A percentile compares a stretch with the other conserved stretches of the same genome.
Conservation (phyloP, 441 rosid genomes). For the Mallotus japonicus region DNA sequence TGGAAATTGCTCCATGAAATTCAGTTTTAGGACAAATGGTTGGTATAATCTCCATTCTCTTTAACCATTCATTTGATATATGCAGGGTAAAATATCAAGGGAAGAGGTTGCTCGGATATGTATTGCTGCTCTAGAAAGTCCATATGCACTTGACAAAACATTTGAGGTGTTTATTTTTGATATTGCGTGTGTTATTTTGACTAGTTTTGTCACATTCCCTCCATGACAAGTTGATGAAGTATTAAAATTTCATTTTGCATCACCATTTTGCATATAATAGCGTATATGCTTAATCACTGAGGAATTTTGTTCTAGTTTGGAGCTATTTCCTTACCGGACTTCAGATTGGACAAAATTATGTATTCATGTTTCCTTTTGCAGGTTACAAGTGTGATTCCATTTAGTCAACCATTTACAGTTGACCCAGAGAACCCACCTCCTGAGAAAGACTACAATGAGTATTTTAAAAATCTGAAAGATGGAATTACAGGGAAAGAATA, state of each 20-base stretch:
- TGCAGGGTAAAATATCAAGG: constrained; percentile 86
- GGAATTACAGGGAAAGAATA: constrained; percentile 80
- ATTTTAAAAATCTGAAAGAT: constrained; percentile 65
- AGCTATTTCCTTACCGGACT: background rate
- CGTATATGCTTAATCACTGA: background rate
- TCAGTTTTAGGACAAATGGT: background rate
- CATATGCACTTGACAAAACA: constrained; percentile 72
- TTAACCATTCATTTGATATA: background rate
- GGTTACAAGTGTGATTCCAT: constrained; percentile 86
- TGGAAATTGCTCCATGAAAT: background rate
- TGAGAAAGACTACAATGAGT: constrained; percentile 74
- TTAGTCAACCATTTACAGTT: constrained; percentile 75
- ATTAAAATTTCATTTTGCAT: background rate
- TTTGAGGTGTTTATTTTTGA: constrained; percentile 55
- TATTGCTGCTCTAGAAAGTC: constrained; percentile 74
- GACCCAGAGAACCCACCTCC: constrained; percentile 86
- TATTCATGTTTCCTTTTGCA: constrained; percentile 30
- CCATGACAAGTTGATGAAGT: background rate
- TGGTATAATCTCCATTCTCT: background rate
- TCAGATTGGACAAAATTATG: constrained; percentile 5
- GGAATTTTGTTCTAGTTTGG: background rate
- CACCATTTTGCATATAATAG: background rate
- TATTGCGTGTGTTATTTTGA: background rate
- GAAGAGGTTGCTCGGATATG: constrained; percentile 87
- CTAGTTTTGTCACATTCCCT: too few relatives aligned